phyloP scores from a whole-genome alignment of 179 eudicot species.

The Camellia oleifera region DNA sequence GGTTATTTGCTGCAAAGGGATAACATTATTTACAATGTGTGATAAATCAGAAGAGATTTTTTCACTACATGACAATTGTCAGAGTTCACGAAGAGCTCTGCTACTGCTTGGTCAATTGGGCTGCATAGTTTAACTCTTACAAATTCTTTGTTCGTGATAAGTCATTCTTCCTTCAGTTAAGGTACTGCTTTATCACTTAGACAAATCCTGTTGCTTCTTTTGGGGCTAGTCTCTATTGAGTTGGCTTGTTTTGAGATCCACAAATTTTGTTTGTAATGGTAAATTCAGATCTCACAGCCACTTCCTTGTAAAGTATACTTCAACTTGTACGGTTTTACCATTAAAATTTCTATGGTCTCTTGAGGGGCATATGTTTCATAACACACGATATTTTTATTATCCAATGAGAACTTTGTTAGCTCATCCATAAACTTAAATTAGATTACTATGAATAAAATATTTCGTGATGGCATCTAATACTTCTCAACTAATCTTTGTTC shows the following conservation, averaged over 20 bases:
- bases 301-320: not conserved
- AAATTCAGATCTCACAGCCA: not conserved
- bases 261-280: not conserved
- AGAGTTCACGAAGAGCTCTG: not conserved
- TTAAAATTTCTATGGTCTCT: not conserved
- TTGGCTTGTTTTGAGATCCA: not conserved
- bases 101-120: not conserved
- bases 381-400: not conserved
- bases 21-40: not conserved
- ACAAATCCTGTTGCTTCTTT: not conserved
- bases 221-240: not conserved
- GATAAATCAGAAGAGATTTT: not conserved
- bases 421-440: not conserved
- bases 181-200: not conserved
- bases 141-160: not conserved
- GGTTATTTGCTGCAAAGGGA: conserved; percentile 6
- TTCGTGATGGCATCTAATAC: not conserved
- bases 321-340: not conserved
- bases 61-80: too few relatives aligned
- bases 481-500: not conserved
- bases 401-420: not conserved
- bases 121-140: not conserved
- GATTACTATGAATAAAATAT: not conserved
- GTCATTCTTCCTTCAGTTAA: not conserved
- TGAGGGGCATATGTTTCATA: not conserved